Base-by-base conservation (phyloP, 1,284 basidiomycete genomes). In the Anthracocystis panici-leucophaei region DNA sequence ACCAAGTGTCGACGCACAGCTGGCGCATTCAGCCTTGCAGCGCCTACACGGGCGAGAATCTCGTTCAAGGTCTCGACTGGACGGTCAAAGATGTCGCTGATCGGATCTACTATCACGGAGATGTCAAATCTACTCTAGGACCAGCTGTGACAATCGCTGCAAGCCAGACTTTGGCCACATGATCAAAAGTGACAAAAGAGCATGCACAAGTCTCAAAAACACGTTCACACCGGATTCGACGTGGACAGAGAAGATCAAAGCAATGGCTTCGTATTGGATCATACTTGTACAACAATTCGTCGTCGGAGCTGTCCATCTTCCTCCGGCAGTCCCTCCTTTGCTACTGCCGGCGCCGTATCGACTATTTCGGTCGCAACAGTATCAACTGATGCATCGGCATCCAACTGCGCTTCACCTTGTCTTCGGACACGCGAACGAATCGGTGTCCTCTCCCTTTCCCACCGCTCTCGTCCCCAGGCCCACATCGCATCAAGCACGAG, bases 11-110 rank as follows among this genome's bases (percentile, higher is more conserved):
- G 83, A 91, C 92, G 1, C 95, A 97, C 85, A 89, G 91, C 62
- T 98, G 95, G 94, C 90, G 89, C 74, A 95, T 98, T 65, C 91
- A 92, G 86, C 89, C 94, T 3, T 97, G 95, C 87, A 97, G 94
- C 75, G 96, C 96, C 0, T 90, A 94, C 57, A 95, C 93, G 0
- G 96, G 95, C 5, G 87, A 90, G 61, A 94, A 96, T 80, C 88
- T 98, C 12, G 88, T 93, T 7, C 88, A 90, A 63, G 96, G 95
- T 16, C 89, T 98, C 42, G 91, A 97, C 84, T 99, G 96, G 96
- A 90, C 94, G n/a, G 93, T 97, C 10, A 89, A 90, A 44, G 94
- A 97, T 79, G 92, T 98, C 51, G 94, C 80, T 11, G 65, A 79
- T 46, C 77, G 86, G 7, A 73, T 86, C 25, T 86, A 86, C 70